Evolutionary conservation across 2,329 filamentous ascomycete species (phyloP), one percentile per base, ranked within the genome.

Genomic region (Chaetoscypha palmicola): DNA sequence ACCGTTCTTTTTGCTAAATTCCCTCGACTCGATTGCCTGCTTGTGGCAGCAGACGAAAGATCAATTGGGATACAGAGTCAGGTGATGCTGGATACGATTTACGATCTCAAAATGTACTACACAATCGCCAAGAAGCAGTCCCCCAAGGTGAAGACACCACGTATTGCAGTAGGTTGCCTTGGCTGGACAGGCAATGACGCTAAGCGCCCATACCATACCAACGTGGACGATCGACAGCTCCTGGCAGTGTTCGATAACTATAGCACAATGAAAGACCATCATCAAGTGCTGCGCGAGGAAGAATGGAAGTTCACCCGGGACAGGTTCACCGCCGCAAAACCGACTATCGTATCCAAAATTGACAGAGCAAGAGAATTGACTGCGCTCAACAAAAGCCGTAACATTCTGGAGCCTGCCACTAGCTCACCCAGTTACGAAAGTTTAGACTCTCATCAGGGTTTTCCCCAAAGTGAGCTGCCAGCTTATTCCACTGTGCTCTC

Each of bases 31-130:
- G 40, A 51, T 19, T 16, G 35, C 12, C 16, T 57, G 3, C 42
- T 57, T 3, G 47, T 55, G 3, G 53, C 46, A 14, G 53, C 48
- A 10, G 53, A 55, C 24, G 53, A 57, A 23, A 53, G 49, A 17
- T 53, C 51, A 1, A 51, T 57, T 14, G 51, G 52, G 0, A 26
- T 43, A n/a, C 49, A 50, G 16, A 52, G 45, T n/a, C 47, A 52
- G 22, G 44, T 53, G 14, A 49, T 55, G 41, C 33, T 54, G 12
- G 47, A 43, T 7, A 53, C 51, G 5, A 41, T 53, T 2, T 45
- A 55, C 19, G 53, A 57, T 39, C 40, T 55, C 33, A 48, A 45
- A 23, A 47, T 47, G 35, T 52, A 55, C 42, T 57, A 53, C 31
- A 32, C 12, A 2, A 28, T 46, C 9, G 42, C 38, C 3, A 50